Base-by-base conservation (phyloP, 768 basidiomycete species). In the Kondoa malvinella region DNA sequence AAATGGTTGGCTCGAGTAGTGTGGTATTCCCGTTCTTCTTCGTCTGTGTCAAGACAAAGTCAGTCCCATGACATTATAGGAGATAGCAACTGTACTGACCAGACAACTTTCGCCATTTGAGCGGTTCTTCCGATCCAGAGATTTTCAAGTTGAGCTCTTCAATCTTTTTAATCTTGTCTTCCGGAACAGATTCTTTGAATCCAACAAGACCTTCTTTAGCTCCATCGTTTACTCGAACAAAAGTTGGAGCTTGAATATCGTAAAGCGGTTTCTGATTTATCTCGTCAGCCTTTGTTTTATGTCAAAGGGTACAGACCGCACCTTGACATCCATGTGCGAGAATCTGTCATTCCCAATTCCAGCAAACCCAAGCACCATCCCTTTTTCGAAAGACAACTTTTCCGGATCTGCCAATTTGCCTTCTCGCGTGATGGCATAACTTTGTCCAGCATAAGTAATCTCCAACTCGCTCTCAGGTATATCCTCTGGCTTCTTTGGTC, bases 81-180 rank as follows among this genome's bases (percentile, higher is more conserved):
- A 16, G 26, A 17, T 33, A 65, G 26, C 50, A 14, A 67, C 31
- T 8, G 8, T 17, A 34, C 1, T 2, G 30, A 16, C 3, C n/a
- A 15, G 26, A 30, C 12, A 64, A 4, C 3, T 8, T 60, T 4
- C 58, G 66, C 70, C 69, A 26, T 61, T 62, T 30, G 66, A 88
- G 89, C 1, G 79, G 81, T 25, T 89, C 89, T 29, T 82, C 80
- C 40, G 83, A 82, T 1, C 81, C 81, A 30, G 68, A 69, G 33
- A 72, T 57, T 1, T 80, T 84, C 69, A 83, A 82, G 34, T 88
- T 76, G 26, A 82, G 79, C 67, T 84, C 82, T 74, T 84, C 84
- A 67, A 90, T 83, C 66, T 80, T 82, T 21, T 79, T 77, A 57
- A 87, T 81, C 61, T 88, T 86, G 29, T 87, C 87, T 61, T 88